Percentiles rank a stretch among this genome's conserved stretches.
These are phyloP conservation scores for Wickerhamomyces sp. DNA, from an alignment of 1,139 yeast species.

Conservation along the genomic window DNA sequence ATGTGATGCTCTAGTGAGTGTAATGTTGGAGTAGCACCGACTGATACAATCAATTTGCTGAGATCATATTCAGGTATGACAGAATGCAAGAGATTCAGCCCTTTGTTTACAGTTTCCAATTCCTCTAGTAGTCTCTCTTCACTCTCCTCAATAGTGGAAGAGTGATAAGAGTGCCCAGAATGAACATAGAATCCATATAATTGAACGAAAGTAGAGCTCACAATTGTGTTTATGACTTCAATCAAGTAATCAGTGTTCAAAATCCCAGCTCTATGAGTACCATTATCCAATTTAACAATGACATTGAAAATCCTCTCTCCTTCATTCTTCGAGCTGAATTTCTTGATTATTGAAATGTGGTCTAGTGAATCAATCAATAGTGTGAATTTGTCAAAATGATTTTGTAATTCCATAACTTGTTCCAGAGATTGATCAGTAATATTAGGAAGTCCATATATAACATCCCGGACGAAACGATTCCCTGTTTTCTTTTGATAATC, in stretches of 20 bases:
- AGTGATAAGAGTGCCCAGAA: conserved; percentile 70
- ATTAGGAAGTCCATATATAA: conserved; percentile 68
- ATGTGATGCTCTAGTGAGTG: conserved; percentile 45
- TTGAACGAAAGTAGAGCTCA: conserved; percentile 29
- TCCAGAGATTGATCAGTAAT: conserved; percentile 44
- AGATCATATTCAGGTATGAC: conserved; percentile 27
- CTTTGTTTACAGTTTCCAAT: conserved; percentile 49
- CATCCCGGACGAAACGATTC: conserved; percentile 46
- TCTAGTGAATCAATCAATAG: conserved; percentile 58
- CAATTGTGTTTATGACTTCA: conserved; percentile 26
- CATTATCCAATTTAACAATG: conserved; percentile 55
- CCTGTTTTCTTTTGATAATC: conserved; percentile 34
- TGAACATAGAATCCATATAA: conserved; percentile 72
- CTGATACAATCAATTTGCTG: conserved; percentile 30
- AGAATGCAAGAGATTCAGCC: conserved; percentile 35
- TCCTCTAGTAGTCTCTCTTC: conserved; percentile 47
- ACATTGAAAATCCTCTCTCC: conserved; percentile 44
- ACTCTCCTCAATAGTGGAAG: conserved; percentile 45
- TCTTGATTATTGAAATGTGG: conserved; percentile 46
- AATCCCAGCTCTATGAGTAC: conserved; percentile 63
- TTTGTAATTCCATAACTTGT: conserved; percentile 44
- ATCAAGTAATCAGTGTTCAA: conserved; percentile 28
- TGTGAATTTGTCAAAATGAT: conserved; percentile 39
- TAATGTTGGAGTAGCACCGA: conserved; percentile 82
- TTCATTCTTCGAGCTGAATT: conserved; percentile 27